Conservation (phyloP, 495 filamentous ascomycete genomes). For the Penicillium dipodomyicola region DNA sequence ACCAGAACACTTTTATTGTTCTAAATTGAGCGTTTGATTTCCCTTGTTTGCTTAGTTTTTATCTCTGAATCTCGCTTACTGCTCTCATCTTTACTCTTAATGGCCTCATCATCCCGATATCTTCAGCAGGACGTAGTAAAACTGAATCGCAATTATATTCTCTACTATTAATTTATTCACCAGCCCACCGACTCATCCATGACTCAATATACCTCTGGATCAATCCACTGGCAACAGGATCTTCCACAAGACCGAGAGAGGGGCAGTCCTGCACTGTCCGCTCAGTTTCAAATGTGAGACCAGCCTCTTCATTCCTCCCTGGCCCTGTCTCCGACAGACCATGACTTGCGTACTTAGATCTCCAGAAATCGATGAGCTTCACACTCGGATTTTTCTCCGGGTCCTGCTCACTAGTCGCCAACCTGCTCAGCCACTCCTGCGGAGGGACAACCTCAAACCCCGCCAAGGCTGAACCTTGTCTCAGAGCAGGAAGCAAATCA, state of each 20-base stretch:
- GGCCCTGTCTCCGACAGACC: background rate
- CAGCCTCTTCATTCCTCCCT: background rate
- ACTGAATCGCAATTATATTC: background rate
- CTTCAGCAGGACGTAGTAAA: background rate
- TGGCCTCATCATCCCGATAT: background rate
- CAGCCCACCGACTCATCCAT: constrained; percentile 26
- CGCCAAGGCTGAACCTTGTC: constrained; percentile 30
- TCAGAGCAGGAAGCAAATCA: constrained; percentile 52
- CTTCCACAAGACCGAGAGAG: constrained; percentile 15
- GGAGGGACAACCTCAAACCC: constrained; percentile 47
- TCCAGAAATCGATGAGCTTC: constrained; percentile 57
- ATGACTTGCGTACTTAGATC: constrained; percentile 25
- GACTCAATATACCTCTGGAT: constrained; percentile 24
- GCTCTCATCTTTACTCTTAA: background rate
- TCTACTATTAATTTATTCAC: background rate
- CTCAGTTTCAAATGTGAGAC: constrained; percentile 22
- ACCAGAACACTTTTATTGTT: no score
- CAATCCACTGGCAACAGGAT: constrained; percentile 24
- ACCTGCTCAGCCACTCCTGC: constrained; percentile 48
- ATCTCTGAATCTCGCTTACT: background rate
- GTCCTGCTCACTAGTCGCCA: constrained; percentile 46
- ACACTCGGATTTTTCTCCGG: constrained; percentile 56
- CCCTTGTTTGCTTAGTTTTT: background rate
- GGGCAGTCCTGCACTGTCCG: constrained; percentile 24
- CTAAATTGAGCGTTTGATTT: background rate